A percentile compares a stretch with the other conserved stretches of the same genome.
These are phyloP conservation scores for Cyberlindnera amylophila DNA, from an alignment of 805 yeast genomes.

Conservation along the genomic window DNA sequence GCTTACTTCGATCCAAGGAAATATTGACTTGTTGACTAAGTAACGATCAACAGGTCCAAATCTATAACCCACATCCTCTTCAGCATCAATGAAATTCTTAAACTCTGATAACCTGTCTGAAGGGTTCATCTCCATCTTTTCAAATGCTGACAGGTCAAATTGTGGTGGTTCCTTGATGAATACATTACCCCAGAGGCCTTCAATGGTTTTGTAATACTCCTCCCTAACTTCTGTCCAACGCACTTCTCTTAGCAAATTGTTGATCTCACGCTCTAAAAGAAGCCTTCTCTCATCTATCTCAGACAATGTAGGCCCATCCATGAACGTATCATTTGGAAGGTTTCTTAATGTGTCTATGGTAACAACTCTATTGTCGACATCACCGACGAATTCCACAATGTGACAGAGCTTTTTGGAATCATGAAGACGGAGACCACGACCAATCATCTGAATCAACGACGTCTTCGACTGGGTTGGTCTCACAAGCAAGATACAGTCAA, in stretches of 20 bases:
- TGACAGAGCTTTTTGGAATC: conserved; percentile 63
- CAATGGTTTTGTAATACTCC: not conserved
- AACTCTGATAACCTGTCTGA: conserved; percentile 38
- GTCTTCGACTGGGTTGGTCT: conserved; percentile 78
- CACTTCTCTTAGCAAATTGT: conserved; percentile 3
- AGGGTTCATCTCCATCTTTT: conserved; percentile 25
- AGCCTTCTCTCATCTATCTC: conserved; percentile 30
- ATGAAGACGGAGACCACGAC: conserved; percentile 75
- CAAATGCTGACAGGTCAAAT: conserved; percentile 8
- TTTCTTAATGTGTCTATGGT: conserved; percentile 52
- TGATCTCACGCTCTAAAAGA: conserved; percentile 19
- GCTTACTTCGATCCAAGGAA: conserved; percentile 35
- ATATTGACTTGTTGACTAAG: conserved; percentile 24
- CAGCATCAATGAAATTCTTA: conserved; percentile 6
- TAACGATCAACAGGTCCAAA: conserved; percentile 8
- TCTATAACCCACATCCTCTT: not conserved
- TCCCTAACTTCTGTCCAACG: conserved; percentile 9
- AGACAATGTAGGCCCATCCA: conserved; percentile 31
- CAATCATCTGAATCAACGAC: conserved; percentile 80
- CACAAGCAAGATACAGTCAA: conserved; percentile 74
- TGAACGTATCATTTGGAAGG: conserved; percentile 16
- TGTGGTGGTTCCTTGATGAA: not conserved
- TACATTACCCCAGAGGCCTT: not conserved
- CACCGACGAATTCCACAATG: conserved; percentile 71
- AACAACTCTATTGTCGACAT: conserved; percentile 47